Percentiles rank a stretch among this genome's conserved stretches.
phyloP scores from a whole-genome alignment of 805 yeast species.

The Wickerhamomyces chambardii region DNA sequence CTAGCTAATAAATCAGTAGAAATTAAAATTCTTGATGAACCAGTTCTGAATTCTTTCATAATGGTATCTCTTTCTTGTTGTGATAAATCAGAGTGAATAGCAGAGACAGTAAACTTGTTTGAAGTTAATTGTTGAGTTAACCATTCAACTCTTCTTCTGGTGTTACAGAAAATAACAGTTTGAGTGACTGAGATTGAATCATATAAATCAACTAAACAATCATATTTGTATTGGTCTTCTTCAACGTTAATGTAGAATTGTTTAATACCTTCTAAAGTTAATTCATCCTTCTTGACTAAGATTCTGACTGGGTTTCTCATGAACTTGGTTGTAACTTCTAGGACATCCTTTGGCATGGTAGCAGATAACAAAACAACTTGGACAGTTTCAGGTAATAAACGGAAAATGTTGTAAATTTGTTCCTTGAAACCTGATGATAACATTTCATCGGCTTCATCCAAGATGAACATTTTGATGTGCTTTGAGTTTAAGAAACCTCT shows the following conservation, averaged over 20 bases:
- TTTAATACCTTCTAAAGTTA: conserved; percentile 91
- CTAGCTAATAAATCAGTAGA: conserved; percentile 95
- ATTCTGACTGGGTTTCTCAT: conserved; percentile 94
- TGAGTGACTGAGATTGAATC: conserved; percentile 95
- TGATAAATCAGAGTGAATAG: conserved; percentile 95
- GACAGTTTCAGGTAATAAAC: conserved; percentile 76
- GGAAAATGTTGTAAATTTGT: conserved; percentile 90
- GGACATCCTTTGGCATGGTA: conserved; percentile 87
- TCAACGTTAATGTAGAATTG: conserved; percentile 89
- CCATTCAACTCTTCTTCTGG: conserved; percentile 90
- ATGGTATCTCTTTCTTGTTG: conserved; percentile 91
- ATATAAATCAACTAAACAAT: conserved; percentile 88
- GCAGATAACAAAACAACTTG: conserved; percentile 96
- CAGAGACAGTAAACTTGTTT: conserved; percentile 82
- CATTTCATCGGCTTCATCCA: conserved; percentile 99
- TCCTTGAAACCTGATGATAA: conserved; percentile 89
- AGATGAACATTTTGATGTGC: conserved; percentile 84
- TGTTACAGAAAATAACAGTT: conserved; percentile 96
- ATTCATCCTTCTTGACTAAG: conserved; percentile 90
- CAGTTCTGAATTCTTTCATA: conserved; percentile 94
- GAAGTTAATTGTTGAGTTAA: conserved; percentile 65
- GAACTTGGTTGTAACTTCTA: conserved; percentile 85
- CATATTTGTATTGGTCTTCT: conserved; percentile 90
- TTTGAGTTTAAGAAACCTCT: conserved; percentile 78
- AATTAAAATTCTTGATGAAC: conserved; percentile 86